phyloP scores from a whole-genome alignment of 1,139 yeast genomes.

The Ogataea hybrid region DNA sequence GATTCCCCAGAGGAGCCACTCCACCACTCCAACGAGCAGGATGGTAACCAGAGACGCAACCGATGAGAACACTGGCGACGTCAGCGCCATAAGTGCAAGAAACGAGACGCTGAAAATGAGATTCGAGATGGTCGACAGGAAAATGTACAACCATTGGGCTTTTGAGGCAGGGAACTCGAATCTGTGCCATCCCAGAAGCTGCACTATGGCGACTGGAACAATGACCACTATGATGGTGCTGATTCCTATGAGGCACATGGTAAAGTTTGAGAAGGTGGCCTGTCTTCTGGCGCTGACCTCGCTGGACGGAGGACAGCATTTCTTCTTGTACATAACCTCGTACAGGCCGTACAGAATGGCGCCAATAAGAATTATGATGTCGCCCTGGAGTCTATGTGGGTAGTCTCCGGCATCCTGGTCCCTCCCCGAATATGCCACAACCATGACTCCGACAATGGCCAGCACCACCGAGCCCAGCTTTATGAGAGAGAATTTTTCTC shows the following conservation, averaged over 20 bases:
- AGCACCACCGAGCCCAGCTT: conserved; percentile 68
- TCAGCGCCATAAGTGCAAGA: conserved; percentile 75
- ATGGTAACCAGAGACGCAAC: conserved; percentile 81
- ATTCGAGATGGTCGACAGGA: conserved; percentile 58
- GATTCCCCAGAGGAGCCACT: conserved; percentile 69
- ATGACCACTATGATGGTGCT: conserved; percentile 54
- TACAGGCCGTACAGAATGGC: conserved; percentile 81
- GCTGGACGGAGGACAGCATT: conserved; percentile 70
- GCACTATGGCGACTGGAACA: conserved; percentile 47
- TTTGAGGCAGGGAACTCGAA: conserved; percentile 53
- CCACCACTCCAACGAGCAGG: conserved; percentile 74
- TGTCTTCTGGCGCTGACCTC: conserved; percentile 53
- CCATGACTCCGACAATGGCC: conserved; percentile 72
- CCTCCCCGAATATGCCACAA: conserved; percentile 73
- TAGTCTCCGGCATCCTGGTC: conserved; percentile 34
- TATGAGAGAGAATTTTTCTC: conserved; percentile 62
- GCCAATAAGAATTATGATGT: conserved; percentile 70
- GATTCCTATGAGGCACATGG: conserved; percentile 58
- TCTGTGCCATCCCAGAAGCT: conserved; percentile 54
- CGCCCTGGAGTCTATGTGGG: conserved; percentile 70
- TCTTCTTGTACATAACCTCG: conserved; percentile 77
- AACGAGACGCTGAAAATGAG: conserved; percentile 71
- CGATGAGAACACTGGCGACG: conserved; percentile 82
- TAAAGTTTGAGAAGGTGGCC: conserved; percentile 55
- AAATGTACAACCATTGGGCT: conserved; percentile 43